Percentiles rank a stretch among this genome's conserved stretches.
Evolutionary conservation across 305 asterid genomes (phyloP).

Genomic region (Plantago coronopus): DNA sequence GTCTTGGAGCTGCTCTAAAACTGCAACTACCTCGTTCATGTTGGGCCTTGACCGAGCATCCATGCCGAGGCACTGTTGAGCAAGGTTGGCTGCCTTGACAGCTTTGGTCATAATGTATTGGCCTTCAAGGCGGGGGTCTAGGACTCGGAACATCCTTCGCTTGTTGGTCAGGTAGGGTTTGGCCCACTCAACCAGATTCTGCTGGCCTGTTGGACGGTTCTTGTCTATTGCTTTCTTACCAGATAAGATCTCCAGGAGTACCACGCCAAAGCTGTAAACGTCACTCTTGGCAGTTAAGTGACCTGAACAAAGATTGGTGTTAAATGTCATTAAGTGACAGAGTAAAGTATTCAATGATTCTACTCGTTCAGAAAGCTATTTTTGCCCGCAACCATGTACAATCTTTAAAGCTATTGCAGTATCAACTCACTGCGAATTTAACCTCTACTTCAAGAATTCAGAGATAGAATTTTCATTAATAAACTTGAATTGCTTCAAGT

Average conservation of each 20-base stretch:
- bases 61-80: slow-evolving; percentile 58
- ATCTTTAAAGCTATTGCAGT: too few species aligned
- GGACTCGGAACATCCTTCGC: slow-evolving; percentile 56
- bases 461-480: too few species aligned
- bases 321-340: too few species aligned
- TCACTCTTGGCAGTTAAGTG: slow-evolving; percentile 84
- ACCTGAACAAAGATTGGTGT: slow-evolving; percentile 32
- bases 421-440: too few species aligned
- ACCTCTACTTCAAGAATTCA: too few species aligned
- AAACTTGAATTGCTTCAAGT: too few species aligned
- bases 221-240: slow-evolving; percentile 89
- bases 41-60: slow-evolving; percentile 66
- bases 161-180: slow-evolving; percentile 71
- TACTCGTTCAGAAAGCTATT: too few species aligned
- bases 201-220: slow-evolving; percentile 78
- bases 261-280: slow-evolving; percentile 87
- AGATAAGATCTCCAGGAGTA: slow-evolving; percentile 65
- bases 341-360: too few species aligned
- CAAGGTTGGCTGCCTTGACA: slow-evolving; percentile 53
- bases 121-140: slow-evolving; percentile 72
- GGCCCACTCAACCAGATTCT: slow-evolving; percentile 78
- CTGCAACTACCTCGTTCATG: slow-evolving; percentile 67
- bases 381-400: too few species aligned
- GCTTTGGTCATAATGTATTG: slow-evolving; percentile 53
- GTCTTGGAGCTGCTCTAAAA: slow-evolving; percentile 55